Percentiles rank a stretch among this genome's conserved stretches.
These are phyloP conservation scores for Pleurotus djamor DNA, from an alignment of 768 basidiomycete genomes.

Conservation along the genomic window DNA sequence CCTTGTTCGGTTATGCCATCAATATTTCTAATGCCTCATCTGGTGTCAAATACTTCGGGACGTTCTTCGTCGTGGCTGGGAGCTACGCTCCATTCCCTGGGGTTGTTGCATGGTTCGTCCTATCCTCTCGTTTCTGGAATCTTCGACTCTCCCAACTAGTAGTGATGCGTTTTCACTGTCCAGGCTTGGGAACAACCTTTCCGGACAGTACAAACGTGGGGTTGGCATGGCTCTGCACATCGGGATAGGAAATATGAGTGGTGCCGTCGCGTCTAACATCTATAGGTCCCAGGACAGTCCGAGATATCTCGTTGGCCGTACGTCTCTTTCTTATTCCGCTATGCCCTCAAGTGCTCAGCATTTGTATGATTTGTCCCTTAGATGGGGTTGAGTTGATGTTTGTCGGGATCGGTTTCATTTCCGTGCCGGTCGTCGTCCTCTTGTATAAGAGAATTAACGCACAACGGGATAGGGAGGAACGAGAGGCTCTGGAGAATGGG, in stretches of 20 bases:
- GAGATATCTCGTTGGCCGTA: conserved; percentile 62
- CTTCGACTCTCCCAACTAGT: not conserved
- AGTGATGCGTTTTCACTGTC: not conserved
- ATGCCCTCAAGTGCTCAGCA: not conserved
- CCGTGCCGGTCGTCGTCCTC: conserved; percentile 44
- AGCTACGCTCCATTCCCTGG: conserved; percentile 60
- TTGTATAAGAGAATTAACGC: conserved; percentile 56
- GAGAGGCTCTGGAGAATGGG: conserved; percentile 24
- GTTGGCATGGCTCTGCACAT: conserved; percentile 71
- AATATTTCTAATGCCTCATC: conserved; percentile 51
- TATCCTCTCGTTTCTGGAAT: not conserved
- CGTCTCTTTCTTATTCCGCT: conserved; percentile 19
- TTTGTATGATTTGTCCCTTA: conserved; percentile 14
- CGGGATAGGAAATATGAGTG: conserved; percentile 63
- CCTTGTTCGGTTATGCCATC: conserved; percentile 59
- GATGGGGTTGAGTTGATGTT: conserved; percentile 69
- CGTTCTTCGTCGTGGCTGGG: conserved; percentile 67
- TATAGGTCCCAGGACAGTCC: conserved; percentile 45
- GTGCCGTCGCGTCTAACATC: conserved; percentile 47
- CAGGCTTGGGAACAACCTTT: conserved; percentile 66
- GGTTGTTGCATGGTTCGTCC: conserved; percentile 53
- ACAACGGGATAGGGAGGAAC: conserved; percentile 38
- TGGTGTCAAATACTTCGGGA: conserved; percentile 71
- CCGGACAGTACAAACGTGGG: conserved; percentile 70
- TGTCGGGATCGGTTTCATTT: conserved; percentile 59